Evolutionary conservation across 129 eudicot genomes (phyloP), one percentile per base, ranked within the genome.

Genomic region (Chrysanthemum seticuspe): DNA sequence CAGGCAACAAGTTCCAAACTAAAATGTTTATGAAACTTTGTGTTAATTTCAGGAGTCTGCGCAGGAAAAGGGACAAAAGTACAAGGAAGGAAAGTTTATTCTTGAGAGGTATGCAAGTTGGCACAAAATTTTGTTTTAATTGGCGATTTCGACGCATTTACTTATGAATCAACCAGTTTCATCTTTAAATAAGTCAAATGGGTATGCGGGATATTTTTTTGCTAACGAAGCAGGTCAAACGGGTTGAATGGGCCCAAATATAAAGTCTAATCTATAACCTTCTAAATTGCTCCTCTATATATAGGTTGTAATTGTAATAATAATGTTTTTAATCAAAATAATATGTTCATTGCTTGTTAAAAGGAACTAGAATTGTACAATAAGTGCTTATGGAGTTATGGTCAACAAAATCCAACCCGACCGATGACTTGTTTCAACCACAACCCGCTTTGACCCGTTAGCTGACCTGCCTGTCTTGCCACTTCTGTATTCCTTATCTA

Each of bases 41-140:
- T 70, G 76, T 40, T 60, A 34, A 54, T 81, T 57, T 58, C 82
- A 91, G 96, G 89, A 83, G 81, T 79, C 85, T 77, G 93, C 97
- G 3, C 77, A 74, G 49, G 97, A 88, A 55, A 79, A 82, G 82
- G 23, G 48, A 72, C 87, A 88, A 71, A 83, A 86, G 82, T 91
- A 91, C 87, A 88, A 91, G 84, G 96, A 84, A 71, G 97, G 96
- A 44, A 88, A 83, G 77, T 88, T 76, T 60, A 88, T 91, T 71
- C 83, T 91, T 1, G 97, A 91, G 79, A 91, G 96, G 96, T 56
- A 66, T 57, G 36, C 53, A 15, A 55, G 53, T 50, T 12, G 6
- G 71, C 27, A 57, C 34, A 31, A 36, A 40, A 3, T 6, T 78
- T n/a, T 62, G 13, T 48, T 29, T 0, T 5, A 34, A 4, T 34